Evolutionary conservation across 805 yeast genomes (phyloP), one percentile per base, ranked within the genome.

Genomic region (Starmerella davenportii): DNA sequence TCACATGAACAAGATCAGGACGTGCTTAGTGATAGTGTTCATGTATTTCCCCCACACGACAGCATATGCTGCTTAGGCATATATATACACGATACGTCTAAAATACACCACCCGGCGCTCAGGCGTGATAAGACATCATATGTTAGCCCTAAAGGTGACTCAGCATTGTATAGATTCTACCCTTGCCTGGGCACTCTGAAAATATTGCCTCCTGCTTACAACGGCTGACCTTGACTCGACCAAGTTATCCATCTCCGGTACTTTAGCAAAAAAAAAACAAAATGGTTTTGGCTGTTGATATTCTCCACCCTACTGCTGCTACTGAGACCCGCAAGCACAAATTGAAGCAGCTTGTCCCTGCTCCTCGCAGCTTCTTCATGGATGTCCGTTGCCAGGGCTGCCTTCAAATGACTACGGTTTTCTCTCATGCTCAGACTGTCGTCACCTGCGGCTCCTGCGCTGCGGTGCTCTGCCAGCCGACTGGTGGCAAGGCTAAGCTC

Each of bases 311-410:
- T 68, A 68, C 79, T 66, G 80, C 94, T 63, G 92, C 87, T 64
- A 65, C 94, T 57, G 99, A 90, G 77, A 85, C 84, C 60, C 77
- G 75, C 69, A 76, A 85, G 69, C 93, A 90, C 82, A 90, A 90
- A 72, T 75, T 85, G 63, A 90, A 87, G 84, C 76, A 79, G 61
- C 79, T 90, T 63, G 99, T 90, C 56, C 95, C 87, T 67, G 65
- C 79, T 50, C 99, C 99, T 69, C 81, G 96, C 78, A 85, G 96
- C 46, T 90, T 72, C 77, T 90, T 90, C 79, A 85, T 90, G 95
- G 99, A 90, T 64, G 98, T 90, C 58, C 90, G 87, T 70, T 90
- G 98, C 70, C 96, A 93, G 68, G 96, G 98, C 60, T 90, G 99
- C 74, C 74, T 87, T 66, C 79, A 77, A 77, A 90, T 90, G 73